These are phyloP conservation scores for Pseudophaeomoniella oleicola DNA, from an alignment of 2,329 filamentous ascomycete species.

Conservation along the genomic window DNA sequence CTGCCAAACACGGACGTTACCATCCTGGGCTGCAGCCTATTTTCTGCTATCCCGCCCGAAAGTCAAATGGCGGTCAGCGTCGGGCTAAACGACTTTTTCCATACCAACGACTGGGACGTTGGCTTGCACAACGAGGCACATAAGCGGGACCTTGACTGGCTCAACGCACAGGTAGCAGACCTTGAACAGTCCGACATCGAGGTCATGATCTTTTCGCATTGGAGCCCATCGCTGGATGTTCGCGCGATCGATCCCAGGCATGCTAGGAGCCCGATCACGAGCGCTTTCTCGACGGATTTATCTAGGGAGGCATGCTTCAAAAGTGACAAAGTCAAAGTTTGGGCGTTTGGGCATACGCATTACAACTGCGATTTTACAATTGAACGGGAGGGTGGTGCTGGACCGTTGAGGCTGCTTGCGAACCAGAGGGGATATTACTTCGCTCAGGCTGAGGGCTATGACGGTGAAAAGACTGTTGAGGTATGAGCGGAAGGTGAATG, in stretches of 20 bases:
- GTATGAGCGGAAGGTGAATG: no score
- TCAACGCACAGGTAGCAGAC: no score
- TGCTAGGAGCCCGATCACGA: slow-evolving; percentile 16
- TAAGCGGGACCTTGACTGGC: slow-evolving; percentile 20
- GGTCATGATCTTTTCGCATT: slow-evolving; percentile 24
- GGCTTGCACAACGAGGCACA: slow-evolving; percentile 18
- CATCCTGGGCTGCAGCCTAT: slow-evolving; percentile 35
- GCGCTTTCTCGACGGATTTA: slow-evolving; percentile 29
- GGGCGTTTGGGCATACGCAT: slow-evolving; percentile 37
- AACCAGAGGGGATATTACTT: slow-evolving; percentile 25
- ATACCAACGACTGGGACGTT: slow-evolving; percentile 24
- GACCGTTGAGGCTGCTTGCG: slow-evolving; percentile 17
- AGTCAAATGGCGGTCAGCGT: slow-evolving; percentile 23
- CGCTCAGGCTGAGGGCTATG: slow-evolving; percentile 19
- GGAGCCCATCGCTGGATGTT: slow-evolving; percentile 17
- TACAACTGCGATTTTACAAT: slow-evolving; percentile 28
- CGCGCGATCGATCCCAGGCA: slow-evolving; percentile 18
- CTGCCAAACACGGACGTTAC: slow-evolving; percentile 20
- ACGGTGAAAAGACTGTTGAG: slow-evolving; percentile 14
- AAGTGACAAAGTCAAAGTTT: slow-evolving; percentile 20
- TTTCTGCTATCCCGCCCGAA: slow-evolving; percentile 30
- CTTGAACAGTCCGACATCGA: no score
- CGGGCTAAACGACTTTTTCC: slow-evolving; percentile 38
- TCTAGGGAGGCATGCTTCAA: slow-evolving; percentile 19
- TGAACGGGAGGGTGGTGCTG: slow-evolving; percentile 1